phyloP scores from a whole-genome alignment of 2,329 filamentous ascomycete species.

The Colletotrichum chlorophyti region DNA sequence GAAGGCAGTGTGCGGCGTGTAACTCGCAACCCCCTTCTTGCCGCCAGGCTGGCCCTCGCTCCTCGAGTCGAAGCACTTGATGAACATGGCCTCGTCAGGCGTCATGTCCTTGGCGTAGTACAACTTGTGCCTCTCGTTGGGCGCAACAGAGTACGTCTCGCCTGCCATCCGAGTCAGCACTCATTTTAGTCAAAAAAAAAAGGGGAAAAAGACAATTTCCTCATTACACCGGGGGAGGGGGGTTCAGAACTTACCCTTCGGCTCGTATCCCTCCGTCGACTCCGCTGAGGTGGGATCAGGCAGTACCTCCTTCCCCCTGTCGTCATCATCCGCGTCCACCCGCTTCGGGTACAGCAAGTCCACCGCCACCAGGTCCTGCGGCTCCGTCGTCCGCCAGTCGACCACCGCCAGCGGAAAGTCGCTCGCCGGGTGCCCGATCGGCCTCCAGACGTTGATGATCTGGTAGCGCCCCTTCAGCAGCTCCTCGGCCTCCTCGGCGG shows the following conservation, averaged over 20 bases:
- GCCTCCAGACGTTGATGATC: constrained; percentile 76
- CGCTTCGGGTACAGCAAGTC: constrained; percentile 67
- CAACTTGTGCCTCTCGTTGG: constrained; percentile 65
- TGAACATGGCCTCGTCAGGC: constrained; percentile 53
- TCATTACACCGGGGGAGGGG: background rate
- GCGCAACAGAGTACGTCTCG: constrained; percentile 66
- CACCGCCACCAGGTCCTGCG: constrained; percentile 64
- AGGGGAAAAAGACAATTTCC: too few species aligned
- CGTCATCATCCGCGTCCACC: constrained; percentile 43
- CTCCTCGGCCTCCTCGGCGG: constrained; percentile 59
- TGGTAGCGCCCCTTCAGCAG: constrained; percentile 66
- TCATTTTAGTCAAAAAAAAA: too few species aligned
- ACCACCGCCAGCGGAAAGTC: constrained; percentile 71
- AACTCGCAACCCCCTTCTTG: constrained; percentile 52
- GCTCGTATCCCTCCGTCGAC: constrained; percentile 67
- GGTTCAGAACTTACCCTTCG: constrained; percentile 43
- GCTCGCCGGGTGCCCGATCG: constrained; percentile 65
- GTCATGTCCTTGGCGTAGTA: constrained; percentile 75
- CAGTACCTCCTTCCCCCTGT: constrained; percentile 63
- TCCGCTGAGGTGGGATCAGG: constrained; percentile 51
- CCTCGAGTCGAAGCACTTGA: constrained; percentile 62
- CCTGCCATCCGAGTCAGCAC: constrained; percentile 40
- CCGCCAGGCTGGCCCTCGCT: constrained; percentile 50
- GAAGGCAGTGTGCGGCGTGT: constrained; percentile 62
- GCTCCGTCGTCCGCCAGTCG: constrained; percentile 67